Conservation (phyloP, 1,284 basidiomycete genomes). For the Puccinia triticina region DNA sequence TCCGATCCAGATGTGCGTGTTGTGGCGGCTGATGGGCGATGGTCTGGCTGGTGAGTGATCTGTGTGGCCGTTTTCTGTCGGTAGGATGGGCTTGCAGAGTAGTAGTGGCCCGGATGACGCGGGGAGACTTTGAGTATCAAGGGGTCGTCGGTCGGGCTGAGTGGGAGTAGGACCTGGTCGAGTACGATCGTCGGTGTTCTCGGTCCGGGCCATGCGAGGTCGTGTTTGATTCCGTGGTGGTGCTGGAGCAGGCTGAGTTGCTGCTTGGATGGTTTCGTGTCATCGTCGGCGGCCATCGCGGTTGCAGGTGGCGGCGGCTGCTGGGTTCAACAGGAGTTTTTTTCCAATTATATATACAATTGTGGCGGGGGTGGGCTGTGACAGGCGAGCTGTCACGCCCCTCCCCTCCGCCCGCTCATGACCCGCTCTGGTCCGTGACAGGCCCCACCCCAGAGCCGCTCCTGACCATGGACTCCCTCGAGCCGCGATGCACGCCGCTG, state of each 20-base stretch:
- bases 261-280: not conserved
- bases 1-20: not conserved
- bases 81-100: not conserved
- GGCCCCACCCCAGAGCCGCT: not conserved
- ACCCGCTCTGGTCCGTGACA: too few species aligned
- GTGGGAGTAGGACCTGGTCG: not conserved
- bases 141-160: constrained; percentile 33
- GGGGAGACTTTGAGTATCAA: constrained; percentile 36
- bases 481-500: constrained; percentile 58
- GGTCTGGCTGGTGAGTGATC: not conserved
- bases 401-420: too few species aligned
- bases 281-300: too few species aligned
- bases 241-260: not conserved
- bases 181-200: constrained; percentile 33
- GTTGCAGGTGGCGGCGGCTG: too few species aligned
- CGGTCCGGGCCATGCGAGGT: not conserved
- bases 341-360: too few species aligned
- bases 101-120: not conserved
- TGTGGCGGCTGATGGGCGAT: not conserved
- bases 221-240: not conserved
- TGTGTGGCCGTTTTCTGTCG: not conserved
- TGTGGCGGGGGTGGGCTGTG: too few species aligned
- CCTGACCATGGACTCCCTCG: constrained; percentile 57
- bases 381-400: too few species aligned
- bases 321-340: too few species aligned